Conservation (phyloP, 768 basidiomycete species). For the Suillus clintonianus region DNA sequence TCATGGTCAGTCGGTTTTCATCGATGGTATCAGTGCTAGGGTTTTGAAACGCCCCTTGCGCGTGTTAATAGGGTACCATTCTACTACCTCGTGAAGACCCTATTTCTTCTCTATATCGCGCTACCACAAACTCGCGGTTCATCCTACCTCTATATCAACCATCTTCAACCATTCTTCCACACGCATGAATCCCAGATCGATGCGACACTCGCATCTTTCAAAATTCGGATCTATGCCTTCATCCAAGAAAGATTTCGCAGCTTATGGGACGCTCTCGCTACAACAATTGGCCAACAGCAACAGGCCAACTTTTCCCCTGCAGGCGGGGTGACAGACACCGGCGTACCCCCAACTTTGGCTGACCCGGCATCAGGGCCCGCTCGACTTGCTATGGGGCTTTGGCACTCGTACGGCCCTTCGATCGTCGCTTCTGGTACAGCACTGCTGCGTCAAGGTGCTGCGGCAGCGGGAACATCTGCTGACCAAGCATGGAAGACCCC, state of each 20-base stretch:
- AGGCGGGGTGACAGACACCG: constrained; percentile 23
- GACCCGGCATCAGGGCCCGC: constrained; percentile 65
- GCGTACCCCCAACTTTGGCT: constrained; percentile 45
- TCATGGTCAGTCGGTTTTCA: constrained; percentile 63
- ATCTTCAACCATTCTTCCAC: constrained; percentile 83
- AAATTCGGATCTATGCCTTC: constrained; percentile 59
- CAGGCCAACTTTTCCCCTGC: constrained; percentile 19
- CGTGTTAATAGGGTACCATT: constrained; percentile 68
- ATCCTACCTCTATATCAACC: constrained; percentile 76
- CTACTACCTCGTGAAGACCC: constrained; percentile 78
- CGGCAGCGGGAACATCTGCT: constrained; percentile 36
- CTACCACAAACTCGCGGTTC: constrained; percentile 90
- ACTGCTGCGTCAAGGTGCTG: constrained; percentile 55
- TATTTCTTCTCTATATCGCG: constrained; percentile 87
- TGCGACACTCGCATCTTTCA: constrained; percentile 66
- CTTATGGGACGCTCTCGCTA: constrained; percentile 65
- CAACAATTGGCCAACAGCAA: constrained; percentile 48
- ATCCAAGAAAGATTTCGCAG: constrained; percentile 63
- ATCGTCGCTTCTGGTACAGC: constrained; percentile 70
- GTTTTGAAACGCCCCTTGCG: background rate
- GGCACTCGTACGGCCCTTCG: constrained; percentile 77
- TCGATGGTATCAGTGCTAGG: background rate
- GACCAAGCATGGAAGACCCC: constrained; percentile 29
- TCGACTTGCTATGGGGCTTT: constrained; percentile 65
- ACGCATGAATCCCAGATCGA: constrained; percentile 87